Percentiles rank a stretch among this genome's conserved stretches.
These are phyloP conservation scores for Stemphylium beticola DNA, from an alignment of 2,329 filamentous ascomycete genomes.

Conservation along the genomic window DNA sequence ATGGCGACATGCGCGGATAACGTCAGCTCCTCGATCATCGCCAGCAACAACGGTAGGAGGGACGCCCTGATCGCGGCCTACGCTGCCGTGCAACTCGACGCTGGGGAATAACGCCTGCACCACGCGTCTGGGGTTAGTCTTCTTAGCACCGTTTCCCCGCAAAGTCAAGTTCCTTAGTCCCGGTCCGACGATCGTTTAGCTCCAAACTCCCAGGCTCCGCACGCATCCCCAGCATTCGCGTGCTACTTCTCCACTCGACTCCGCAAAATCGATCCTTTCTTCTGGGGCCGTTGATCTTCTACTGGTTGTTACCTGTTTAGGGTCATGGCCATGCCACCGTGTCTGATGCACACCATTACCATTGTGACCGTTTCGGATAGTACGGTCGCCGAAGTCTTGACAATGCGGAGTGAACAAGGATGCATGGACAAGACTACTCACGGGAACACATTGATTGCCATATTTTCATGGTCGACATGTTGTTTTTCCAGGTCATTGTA, in stretches of 20 bases:
- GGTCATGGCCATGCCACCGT: conserved; percentile 6
- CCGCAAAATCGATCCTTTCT: conserved; percentile 30
- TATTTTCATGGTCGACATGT: background rate
- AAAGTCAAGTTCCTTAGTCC: conserved; percentile 30
- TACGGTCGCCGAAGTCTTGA: conserved; percentile 1
- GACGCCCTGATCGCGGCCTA: background rate
- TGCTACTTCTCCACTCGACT: conserved; percentile 33
- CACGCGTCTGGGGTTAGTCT: conserved; percentile 12
- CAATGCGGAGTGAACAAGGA: background rate
- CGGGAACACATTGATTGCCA: background rate
- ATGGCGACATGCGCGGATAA: background rate
- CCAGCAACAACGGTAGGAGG: background rate
- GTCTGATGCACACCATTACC: background rate
- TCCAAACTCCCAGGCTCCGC: conserved; percentile 28
- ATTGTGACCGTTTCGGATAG: conserved; percentile 7
- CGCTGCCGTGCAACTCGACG: conserved; percentile 19
- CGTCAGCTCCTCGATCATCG: background rate
- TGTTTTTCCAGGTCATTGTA: background rate
- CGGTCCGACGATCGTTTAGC: conserved; percentile 29
- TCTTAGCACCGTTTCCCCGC: conserved; percentile 40
- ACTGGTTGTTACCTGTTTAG: conserved; percentile 4
- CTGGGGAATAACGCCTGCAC: conserved; percentile 23
- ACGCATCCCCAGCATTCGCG: conserved; percentile 25
- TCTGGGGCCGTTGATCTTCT: background rate
- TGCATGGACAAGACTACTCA: background rate